Evolutionary conservation across 2,329 filamentous ascomycete species (phyloP).

Genomic region (Talaromyces sp.): DNA sequence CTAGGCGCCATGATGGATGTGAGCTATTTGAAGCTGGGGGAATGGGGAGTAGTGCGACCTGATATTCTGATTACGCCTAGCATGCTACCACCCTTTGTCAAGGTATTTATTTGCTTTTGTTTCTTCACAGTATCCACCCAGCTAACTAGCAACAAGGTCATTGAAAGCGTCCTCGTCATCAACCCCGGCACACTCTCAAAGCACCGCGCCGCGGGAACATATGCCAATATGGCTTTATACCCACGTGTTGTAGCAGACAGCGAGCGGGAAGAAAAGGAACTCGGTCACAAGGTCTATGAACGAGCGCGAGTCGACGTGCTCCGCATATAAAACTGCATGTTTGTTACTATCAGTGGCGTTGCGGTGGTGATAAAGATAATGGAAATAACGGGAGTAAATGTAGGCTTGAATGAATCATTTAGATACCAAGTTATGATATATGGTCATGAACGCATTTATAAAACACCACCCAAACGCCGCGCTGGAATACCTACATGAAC

Average conservation of each 20-base stretch:
- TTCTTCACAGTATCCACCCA: not conserved
- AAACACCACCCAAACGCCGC: not conserved
- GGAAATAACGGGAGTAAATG: not conserved
- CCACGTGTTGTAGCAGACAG: constrained; percentile 56
- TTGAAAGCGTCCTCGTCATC: constrained; percentile 82
- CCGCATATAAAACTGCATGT: constrained; percentile 54
- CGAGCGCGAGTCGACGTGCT: constrained; percentile 82
- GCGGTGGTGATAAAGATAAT: not conserved
- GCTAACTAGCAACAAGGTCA: constrained; percentile 53
- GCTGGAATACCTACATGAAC: not conserved
- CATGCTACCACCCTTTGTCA: constrained; percentile 77
- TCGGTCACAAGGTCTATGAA: constrained; percentile 73
- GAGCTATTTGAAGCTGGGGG: constrained; percentile 78
- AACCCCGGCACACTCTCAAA: constrained; percentile 89
- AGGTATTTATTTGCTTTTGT: constrained; percentile 49
- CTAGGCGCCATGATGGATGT: constrained; percentile 76
- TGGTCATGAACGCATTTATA: too few relatives aligned
- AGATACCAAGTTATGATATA: not conserved
- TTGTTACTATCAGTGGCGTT: not conserved
- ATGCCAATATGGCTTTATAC: constrained; percentile 70
- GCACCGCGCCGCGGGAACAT: constrained; percentile 76
- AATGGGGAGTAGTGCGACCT: constrained; percentile 80
- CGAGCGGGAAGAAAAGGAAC: constrained; percentile 52
- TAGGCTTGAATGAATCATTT: not conserved
- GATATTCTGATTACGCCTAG: constrained; percentile 83